Evolutionary conservation across 2,329 filamentous ascomycete genomes (phyloP).

Genomic region (Pseudonectria buxi): DNA sequence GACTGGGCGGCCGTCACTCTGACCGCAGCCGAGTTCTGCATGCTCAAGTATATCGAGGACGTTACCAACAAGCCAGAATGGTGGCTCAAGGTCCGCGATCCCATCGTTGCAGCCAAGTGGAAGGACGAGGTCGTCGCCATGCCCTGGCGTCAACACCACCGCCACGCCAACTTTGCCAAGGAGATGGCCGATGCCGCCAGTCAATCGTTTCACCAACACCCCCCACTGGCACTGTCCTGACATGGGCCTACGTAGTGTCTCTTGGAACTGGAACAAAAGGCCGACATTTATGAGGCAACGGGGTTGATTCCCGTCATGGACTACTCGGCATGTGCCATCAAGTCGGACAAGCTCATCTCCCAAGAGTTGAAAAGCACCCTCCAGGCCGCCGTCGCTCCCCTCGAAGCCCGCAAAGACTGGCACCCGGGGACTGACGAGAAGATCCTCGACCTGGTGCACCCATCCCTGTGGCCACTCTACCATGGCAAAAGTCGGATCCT

Average conservation of each 20-base stretch:
- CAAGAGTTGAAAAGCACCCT: constrained; percentile 30
- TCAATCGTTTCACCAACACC: background rate
- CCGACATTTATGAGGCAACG: constrained; percentile 25
- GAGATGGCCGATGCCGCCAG: constrained; percentile 26
- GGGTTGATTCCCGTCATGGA: constrained; percentile 29
- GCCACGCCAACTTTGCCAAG: constrained; percentile 21
- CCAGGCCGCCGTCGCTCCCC: constrained; percentile 31
- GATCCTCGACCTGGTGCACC: constrained; percentile 58
- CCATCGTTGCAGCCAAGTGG: constrained; percentile 20
- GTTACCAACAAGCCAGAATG: constrained; percentile 24
- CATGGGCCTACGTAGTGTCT: constrained; percentile 21
- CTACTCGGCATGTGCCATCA: constrained; percentile 25
- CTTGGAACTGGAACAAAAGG: constrained; percentile 27
- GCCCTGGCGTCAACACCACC: constrained; percentile 20
- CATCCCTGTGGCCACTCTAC: constrained; percentile 55
- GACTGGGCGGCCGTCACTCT: constrained; percentile 17
- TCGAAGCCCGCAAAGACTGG: constrained; percentile 52
- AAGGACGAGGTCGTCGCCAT: constrained; percentile 22
- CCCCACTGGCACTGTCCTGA: background rate
- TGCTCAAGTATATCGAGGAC: constrained; percentile 23
- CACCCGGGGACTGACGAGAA: constrained; percentile 50
- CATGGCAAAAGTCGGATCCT: constrained; percentile 40
- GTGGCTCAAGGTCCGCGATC: constrained; percentile 20
- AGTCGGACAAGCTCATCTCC: constrained; percentile 27
- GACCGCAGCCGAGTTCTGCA: constrained; percentile 21